Evolutionary conservation across 1,284 basidiomycete genomes (phyloP), one percentile per base, ranked within the genome.

Genomic region (Leucoagaricus sp.): DNA sequence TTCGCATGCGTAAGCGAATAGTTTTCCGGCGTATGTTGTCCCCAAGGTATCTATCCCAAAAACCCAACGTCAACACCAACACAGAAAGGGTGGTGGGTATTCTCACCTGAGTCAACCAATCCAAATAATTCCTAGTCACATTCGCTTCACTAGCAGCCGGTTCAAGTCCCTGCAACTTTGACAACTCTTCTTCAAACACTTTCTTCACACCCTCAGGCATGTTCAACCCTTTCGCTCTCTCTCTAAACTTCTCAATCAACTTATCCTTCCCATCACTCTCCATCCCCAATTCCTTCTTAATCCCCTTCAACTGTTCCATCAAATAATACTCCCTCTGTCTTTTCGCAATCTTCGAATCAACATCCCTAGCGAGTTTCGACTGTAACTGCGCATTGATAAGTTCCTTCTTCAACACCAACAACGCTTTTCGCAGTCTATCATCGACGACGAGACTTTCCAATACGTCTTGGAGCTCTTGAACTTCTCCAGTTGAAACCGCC

Each of bases 281-380:
- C 85, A 98, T 93, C 4, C 96, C 96, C 6, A 99, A 82, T 75
- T 98, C 97, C 78, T 96, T 97, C 81, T 99, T 98, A 76, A 99
- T 99, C 1, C 94, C 95, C 75, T 97, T 98, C 60, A 99, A 84
- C 75, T 99, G 97, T 73, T 99, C 97, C 91, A 94, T 96, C 58
- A 99, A 80, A 73, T 97, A 98, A 70, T 97, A 98, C 77, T 99
- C 97, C 58, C 96, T 81, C 71, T 99, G 96, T 13, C 96, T 83
- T 74, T 98, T 98, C 49, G 94, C 94, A 60, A 99, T 98, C 80
- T 98, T 98, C 77, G 79, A 86, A 70, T 99, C 95, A 21, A 99
- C 95, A 65, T 99, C 96, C 40, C 93, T 85, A 12, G 91, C 89
- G 59, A 99, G 92, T 76, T 98, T 98, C 71, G 85, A 89, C 75